Base-by-base conservation (phyloP, 306 rosid genomes). In the Cucumis hystrix region DNA sequence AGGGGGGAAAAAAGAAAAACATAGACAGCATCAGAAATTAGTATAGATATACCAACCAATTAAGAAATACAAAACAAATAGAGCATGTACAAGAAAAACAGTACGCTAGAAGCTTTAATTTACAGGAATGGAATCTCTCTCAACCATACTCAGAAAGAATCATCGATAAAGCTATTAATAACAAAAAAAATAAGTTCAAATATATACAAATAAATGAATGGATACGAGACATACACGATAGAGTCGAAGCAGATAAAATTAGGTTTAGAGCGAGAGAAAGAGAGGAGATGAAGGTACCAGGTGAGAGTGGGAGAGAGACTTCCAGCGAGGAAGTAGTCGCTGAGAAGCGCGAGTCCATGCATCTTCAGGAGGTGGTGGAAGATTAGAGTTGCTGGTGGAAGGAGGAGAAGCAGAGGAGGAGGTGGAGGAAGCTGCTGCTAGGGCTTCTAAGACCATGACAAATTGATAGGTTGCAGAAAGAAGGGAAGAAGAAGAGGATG, bases 271-370 rank as follows among this genome's bases (percentile, higher is more conserved):
- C 10, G 69, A 63, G 20, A 35, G 71, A 23, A 23, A 64, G 45
- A 57, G 62, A 39, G 15, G n/a, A 15, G 41, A 23, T 10, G 35
- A 16, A 62, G 47, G 68, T 35, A 88, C 91, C 87, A 79, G 84
- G 68, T 61, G 73, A 59, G 89, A 82, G 78, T 43, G 83, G 54
- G 84, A 52, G 35, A 75, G 76, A 52, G 88, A 82, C 43, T 86
- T 71, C 89, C 87, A 86, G 37, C 71, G 88, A 45, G 89, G 89
- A 76, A 82, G 84, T n/a, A 86, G 78, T 51, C 81, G 75, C 25
- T 63, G 86, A 82, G 54, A 75, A 78, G 89, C 68, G 43, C 56
- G 83, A 82, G 71, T 37, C 91, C 91, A 88, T 9, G 89, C 91
- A 40, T 88, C 88, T 80, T 80, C 61, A 9, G 86, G 80, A 6